Conservation (phyloP, 2,329 filamentous ascomycete species). For the Fusarium acutatum region DNA sequence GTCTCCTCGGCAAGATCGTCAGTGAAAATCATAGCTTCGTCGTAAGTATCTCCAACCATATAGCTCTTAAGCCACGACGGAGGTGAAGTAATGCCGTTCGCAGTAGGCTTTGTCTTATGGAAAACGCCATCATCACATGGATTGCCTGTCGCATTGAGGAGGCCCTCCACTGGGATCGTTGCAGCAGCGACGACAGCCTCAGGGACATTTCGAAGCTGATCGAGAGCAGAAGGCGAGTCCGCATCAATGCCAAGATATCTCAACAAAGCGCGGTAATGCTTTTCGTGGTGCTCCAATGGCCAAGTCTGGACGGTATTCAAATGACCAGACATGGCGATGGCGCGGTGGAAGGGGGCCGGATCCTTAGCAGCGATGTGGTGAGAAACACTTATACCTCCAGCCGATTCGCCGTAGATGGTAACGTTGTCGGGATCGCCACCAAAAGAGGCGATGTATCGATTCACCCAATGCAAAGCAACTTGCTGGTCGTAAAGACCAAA, state of each 20-base stretch:
- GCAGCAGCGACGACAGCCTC: constrained; percentile 3
- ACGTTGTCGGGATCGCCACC: neutral
- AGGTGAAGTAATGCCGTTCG: neutral
- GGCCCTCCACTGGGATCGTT: constrained; percentile 13
- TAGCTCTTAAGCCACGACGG: constrained; percentile 17
- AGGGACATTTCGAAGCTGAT: constrained; percentile 9
- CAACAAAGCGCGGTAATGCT: constrained; percentile 9
- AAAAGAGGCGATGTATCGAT: neutral
- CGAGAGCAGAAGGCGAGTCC: neutral
- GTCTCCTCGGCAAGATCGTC: neutral
- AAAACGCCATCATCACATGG: constrained; percentile 23
- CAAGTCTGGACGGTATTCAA: neutral
- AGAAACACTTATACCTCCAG: neutral
- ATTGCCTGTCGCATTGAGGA: constrained; percentile 14
- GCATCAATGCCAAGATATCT: constrained; percentile 14
- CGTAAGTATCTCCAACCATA: constrained; percentile 18
- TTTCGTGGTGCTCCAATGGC: neutral
- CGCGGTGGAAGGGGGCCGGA: neutral
- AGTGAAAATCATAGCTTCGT: constrained; percentile 26
- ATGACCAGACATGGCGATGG: neutral
- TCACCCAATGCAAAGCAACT: neutral
- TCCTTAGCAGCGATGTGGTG: neutral
- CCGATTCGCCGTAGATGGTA: neutral
- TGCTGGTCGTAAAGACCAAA: constrained; percentile 7
- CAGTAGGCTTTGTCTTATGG: neutral